These are phyloP conservation scores for Auricularia auricula-judae DNA, from an alignment of 768 basidiomycete genomes.

Conservation along the genomic window DNA sequence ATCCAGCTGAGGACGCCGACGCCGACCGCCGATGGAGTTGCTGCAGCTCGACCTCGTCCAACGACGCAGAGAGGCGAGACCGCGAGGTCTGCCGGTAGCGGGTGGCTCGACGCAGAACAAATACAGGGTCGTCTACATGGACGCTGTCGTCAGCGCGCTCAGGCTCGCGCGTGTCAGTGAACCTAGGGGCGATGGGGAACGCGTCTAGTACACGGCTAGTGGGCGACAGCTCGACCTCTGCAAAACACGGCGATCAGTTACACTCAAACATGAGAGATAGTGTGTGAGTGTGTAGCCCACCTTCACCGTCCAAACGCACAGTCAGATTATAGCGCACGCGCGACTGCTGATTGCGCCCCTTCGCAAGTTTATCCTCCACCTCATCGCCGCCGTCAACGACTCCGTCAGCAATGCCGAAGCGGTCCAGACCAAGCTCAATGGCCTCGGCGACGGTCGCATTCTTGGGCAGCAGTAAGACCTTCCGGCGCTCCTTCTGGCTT, in stretches of 20 bases:
- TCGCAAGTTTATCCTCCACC: constrained; percentile 83
- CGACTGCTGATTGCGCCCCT: constrained; percentile 55
- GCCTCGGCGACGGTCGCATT: constrained; percentile 96
- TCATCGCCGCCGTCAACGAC: constrained; percentile 98
- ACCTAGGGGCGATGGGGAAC: constrained; percentile 61
- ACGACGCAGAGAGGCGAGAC: constrained; percentile 58
- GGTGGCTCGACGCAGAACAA: constrained; percentile 75
- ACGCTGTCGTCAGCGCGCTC: constrained; percentile 85
- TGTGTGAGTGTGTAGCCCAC: constrained; percentile 28
- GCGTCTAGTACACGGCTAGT: constrained; percentile 81
- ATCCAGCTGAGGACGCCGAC: constrained; percentile 39
- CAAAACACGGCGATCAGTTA: constrained; percentile 4
- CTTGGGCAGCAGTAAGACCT: constrained; percentile 85
- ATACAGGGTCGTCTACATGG: constrained; percentile 72
- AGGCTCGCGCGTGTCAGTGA: constrained; percentile 52
- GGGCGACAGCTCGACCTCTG: constrained; percentile 71
- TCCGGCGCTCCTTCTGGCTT: constrained; percentile 46
- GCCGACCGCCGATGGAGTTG: constrained; percentile 56
- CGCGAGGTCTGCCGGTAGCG: constrained; percentile 64
- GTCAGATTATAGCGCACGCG: constrained; percentile 78
- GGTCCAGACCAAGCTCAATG: constrained; percentile 81
- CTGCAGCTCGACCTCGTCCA: constrained; percentile 76
- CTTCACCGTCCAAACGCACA: constrained; percentile 47
- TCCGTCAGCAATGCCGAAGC: constrained; percentile 93
- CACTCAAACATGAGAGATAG: constrained; percentile 4